phyloP scores from a whole-genome alignment of 345 rosid species.

The Firmiana major region DNA sequence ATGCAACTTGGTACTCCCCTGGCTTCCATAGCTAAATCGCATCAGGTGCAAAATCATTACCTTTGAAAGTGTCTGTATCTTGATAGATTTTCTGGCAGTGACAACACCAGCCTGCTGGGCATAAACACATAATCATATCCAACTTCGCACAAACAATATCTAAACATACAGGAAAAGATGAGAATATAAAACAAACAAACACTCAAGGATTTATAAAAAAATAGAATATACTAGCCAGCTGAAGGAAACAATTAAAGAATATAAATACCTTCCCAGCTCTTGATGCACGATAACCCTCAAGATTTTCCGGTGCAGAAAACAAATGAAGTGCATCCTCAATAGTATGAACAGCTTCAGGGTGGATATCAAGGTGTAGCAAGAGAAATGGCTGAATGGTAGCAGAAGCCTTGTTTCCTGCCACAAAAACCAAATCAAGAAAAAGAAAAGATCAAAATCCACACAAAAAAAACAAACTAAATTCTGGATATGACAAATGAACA shows the following conservation, averaged over 20 bases:
- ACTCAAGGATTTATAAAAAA: neutral
- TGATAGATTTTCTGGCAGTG: constrained; percentile 73
- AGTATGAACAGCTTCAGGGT: constrained; percentile 59
- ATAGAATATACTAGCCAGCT: neutral
- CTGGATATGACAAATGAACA: neutral
- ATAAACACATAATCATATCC: constrained; percentile 13
- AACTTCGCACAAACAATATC: neutral
- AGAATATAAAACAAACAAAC: neutral
- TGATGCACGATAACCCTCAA: constrained; percentile 82
- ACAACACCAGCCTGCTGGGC: constrained; percentile 66
- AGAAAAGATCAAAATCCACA: neutral
- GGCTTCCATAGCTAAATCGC: constrained; percentile 91
- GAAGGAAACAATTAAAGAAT: neutral
- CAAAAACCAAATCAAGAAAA: neutral
- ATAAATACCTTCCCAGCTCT: constrained; percentile 72
- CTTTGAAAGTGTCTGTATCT: constrained; percentile 81
- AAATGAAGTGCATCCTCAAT: constrained; percentile 79
- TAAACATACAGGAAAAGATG: neutral
- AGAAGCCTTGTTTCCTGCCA: constrained; percentile 70
- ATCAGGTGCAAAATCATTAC: constrained; percentile 87
- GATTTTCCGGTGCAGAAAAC: constrained; percentile 53
- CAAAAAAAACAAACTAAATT: neutral
- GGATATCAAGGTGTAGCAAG: constrained; percentile 84
- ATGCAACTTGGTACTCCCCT: constrained; percentile 86
- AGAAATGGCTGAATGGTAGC: constrained; percentile 87